These are phyloP conservation scores for Pterocarpus macrocarpus DNA, from an alignment of 306 rosid genomes.

Conservation along the genomic window DNA sequence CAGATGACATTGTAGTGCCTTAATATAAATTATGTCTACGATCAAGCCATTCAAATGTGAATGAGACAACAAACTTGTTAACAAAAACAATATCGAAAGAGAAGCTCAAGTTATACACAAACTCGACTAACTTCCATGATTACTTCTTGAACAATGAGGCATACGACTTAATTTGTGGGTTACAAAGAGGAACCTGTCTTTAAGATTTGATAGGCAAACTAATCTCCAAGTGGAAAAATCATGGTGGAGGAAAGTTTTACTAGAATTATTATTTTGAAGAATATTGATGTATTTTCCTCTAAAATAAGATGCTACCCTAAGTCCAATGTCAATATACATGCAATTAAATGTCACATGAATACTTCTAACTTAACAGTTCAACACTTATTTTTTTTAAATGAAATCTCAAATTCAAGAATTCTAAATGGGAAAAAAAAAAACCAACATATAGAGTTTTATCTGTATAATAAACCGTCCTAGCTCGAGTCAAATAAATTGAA, in stretches of 20 bases:
- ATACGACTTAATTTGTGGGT: neutral
- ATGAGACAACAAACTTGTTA: neutral
- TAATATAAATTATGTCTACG: too few relatives aligned
- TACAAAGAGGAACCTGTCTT: too few relatives aligned
- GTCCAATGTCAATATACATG: neutral
- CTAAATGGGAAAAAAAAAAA: too few relatives aligned
- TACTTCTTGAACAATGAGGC: neutral
- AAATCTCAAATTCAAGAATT: too few relatives aligned
- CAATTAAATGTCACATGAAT: neutral
- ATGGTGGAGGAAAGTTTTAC: neutral
- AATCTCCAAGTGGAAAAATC: neutral
- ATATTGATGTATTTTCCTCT: neutral
- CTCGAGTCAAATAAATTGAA: too few relatives aligned
- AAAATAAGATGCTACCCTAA: too few relatives aligned
- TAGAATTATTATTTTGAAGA: neutral
- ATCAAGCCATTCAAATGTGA: too few relatives aligned
- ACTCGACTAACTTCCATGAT: neutral
- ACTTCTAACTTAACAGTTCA: too few relatives aligned
- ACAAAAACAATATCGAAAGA: neutral
- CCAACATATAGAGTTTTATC: too few relatives aligned
- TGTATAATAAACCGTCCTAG: too few relatives aligned
- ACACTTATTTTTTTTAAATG: too few relatives aligned
- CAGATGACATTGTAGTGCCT: too few relatives aligned
- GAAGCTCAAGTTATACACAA: neutral
- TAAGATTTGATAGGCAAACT: neutral